Evolutionary conservation across 768 basidiomycete species (phyloP), one percentile per base, ranked within the genome.

Genomic region (Candolleomyces efflorescens): DNA sequence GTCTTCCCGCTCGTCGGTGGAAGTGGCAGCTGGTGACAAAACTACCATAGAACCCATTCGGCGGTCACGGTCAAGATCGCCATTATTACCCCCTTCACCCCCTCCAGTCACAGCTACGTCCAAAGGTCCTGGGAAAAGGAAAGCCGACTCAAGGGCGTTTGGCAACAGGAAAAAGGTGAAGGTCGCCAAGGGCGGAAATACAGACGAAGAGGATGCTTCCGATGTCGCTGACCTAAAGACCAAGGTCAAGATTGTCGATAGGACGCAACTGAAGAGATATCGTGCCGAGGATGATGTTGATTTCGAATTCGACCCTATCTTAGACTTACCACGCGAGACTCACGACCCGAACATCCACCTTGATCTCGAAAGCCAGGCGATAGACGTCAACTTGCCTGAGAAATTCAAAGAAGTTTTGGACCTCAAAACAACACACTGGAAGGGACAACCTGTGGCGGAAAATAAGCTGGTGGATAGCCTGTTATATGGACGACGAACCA

Each of bases 51-150:
- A 12, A 3, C 12, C 48, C 23, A 60, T 38, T 48, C 68, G 54
- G 6, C 60, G 60, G 23, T 32, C 51, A 49, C 60, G 60, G 23
- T 32, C 51, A 49, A 66, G 65, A 50, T 70, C 72, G 6, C 64
- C 68, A 24, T 78, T 89, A 49, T 67, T 89, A 53, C 86, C 87
- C 6, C 87, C 88, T 17, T 88, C 89, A 17, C 89, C 89, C n/a
- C 84, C 86, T 17, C 78, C 79, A 3, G 71, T 71, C 22, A 66
- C 71, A 38, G 66, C 63, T 18, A 55, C 63, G 5, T 59, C 65
- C 22, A 60, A 60, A 48, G 63, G 60, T 53, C 60, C 67, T 53
- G 66, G 60, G 68, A 73, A 66, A 64, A 65, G 71, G 23, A 82
- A 78, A 63, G 72, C 69, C 38, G 81, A 75, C 59, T 68, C 67